Evolutionary conservation across 352 stramenopile species (phyloP), one percentile per base, ranked within the genome.

Genomic region (Pythium dissimile): DNA sequence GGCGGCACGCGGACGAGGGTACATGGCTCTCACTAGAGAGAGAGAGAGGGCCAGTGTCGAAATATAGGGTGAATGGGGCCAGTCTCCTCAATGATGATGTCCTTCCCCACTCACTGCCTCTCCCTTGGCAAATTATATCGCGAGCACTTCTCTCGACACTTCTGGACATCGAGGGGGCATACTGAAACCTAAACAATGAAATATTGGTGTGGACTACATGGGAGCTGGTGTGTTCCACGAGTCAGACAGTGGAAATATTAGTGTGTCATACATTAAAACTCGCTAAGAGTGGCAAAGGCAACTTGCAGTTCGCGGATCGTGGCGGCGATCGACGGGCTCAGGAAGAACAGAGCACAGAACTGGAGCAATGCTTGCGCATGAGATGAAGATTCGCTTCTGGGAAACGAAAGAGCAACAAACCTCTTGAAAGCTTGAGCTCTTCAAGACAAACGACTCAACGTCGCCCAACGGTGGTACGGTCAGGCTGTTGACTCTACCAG

Each of bases 401-500:
- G 30, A 35, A 23, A 6, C 5, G 16, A 20, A 21, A 21, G 3
- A 20, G 26, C 2, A 2, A 7, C 9, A 18, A 10, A 85, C 78
- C 73, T 88, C 75, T 54, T 69, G 76, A 67, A 85, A 86, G 43
- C 26, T 78, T n/a, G 57, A 48, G 59, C 75, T 77, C 57, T 80
- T 84, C 50, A 72, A 70, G 15, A 72, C 70, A 39, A 85, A 67
- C 42, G 68, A 61, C 59, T 88, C 75, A 21, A 83, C 65, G 32
- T 83, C 75, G 10, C 34, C 37, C 34, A 86, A 79, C 15, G 72
- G 78, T 38, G 78, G 77, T 15, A 75, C 75, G 21, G 59, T 67
- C 32, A 80, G 51, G 76, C 46, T 75, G 77, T 39, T 10, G 24
- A 43, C 7, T n/a, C n/a, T n/a, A n/a, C n/a, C 9, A 51, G 6